Percentiles rank a stretch among this genome's conserved stretches.
Conservation (phyloP, 2,329 filamentous ascomycete species). For the Aspergillus persii region DNA sequence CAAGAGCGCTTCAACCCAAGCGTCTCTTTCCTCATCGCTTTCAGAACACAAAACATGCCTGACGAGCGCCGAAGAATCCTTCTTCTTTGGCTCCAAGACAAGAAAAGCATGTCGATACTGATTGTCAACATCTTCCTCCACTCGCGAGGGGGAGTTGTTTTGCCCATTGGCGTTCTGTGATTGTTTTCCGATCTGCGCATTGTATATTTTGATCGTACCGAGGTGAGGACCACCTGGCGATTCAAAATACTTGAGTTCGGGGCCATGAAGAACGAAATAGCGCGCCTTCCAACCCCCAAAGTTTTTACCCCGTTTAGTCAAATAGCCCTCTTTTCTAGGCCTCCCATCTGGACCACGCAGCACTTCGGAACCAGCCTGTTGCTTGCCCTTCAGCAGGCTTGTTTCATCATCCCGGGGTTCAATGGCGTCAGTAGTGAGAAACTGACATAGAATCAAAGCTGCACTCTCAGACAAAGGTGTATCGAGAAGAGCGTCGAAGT, state of each 20-base stretch:
- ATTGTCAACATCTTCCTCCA: slow-evolving; percentile 76
- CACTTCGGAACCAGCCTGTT: slow-evolving; percentile 31
- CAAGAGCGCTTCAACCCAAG: slow-evolving; percentile 87
- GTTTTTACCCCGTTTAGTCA: slow-evolving; percentile 97
- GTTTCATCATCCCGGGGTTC: slow-evolving; percentile 54
- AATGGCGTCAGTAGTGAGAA: slow-evolving; percentile 69
- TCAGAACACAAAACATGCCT: slow-evolving; percentile 95
- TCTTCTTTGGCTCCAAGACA: slow-evolving; percentile 92
- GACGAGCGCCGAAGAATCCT: slow-evolving; percentile 82
- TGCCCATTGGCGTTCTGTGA: slow-evolving; percentile 59
- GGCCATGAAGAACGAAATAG: slow-evolving; percentile 67
- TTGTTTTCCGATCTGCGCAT: slow-evolving; percentile 93
- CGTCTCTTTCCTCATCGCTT: slow-evolving; percentile 86
- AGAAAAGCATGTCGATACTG: slow-evolving; percentile 97
- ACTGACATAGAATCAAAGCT: slow-evolving; percentile 79
- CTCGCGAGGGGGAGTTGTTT: slow-evolving; percentile 60
- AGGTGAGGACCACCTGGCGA: slow-evolving; percentile 84
- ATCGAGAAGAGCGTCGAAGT: slow-evolving; percentile 82
- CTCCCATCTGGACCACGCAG: slow-evolving; percentile 60
- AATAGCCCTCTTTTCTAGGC: slow-evolving; percentile 78
- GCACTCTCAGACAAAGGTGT: slow-evolving; percentile 74
- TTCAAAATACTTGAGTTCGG: slow-evolving; percentile 85
- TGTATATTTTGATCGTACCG: slow-evolving; percentile 87
- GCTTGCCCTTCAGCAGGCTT: slow-evolving; percentile 44
- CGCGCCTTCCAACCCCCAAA: slow-evolving; percentile 97